Percentiles rank a stretch among this genome's conserved stretches.
phyloP scores from a whole-genome alignment of 139 green algal species.

The Nannochloris sp. region DNA sequence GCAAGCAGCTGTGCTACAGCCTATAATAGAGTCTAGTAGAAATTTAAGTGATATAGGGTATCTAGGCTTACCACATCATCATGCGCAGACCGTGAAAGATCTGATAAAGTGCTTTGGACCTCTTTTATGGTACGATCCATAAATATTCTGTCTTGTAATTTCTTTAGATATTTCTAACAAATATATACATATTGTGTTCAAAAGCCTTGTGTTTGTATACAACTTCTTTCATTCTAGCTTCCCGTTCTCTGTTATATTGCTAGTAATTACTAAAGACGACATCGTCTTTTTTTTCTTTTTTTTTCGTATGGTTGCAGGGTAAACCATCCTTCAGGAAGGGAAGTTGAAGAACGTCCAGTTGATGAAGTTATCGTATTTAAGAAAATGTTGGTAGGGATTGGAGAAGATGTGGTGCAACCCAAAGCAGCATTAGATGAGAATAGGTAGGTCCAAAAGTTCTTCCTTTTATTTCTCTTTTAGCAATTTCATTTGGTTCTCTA shows the following conservation, averaged over 20 bases:
- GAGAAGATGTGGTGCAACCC: neutral
- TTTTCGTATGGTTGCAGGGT: neutral
- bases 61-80: neutral
- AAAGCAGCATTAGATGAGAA: neutral
- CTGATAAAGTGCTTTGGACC: conserved; percentile 2
- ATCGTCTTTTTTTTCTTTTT: too few species aligned
- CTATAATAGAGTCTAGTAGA: neutral
- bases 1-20: conserved; percentile 1
- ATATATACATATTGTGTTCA: neutral
- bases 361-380: conserved; percentile 1
- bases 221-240: too few species aligned
- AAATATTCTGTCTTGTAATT: neutral
- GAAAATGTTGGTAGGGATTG: conserved; percentile 1
- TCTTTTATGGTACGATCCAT: conserved; percentile 4
- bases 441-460: neutral
- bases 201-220: neutral
- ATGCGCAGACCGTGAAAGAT: neutral
- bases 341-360: neutral
- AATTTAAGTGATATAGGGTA: neutral
- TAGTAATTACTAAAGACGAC: too few species aligned
- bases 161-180: neutral
- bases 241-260: too few species aligned
- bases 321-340: neutral
- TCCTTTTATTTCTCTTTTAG: neutral
- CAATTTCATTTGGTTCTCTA: neutral